Evolutionary conservation across 352 stramenopile genomes (phyloP), one percentile per base, ranked within the genome.

Genomic region (Phytopythium mirpurense): DNA sequence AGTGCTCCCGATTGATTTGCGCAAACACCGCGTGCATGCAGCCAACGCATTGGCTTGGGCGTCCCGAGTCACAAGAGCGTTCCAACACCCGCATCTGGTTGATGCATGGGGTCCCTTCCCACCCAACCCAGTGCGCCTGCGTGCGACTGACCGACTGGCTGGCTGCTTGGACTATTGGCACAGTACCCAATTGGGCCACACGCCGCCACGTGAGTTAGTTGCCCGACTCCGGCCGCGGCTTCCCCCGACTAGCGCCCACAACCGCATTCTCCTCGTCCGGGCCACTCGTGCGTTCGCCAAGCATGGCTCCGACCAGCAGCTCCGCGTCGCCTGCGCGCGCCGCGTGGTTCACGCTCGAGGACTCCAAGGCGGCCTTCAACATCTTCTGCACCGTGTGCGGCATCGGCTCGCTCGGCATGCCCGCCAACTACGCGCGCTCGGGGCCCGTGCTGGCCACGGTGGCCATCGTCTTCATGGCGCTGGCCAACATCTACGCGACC

Each of bases 331-430:
- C 53, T 11, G n/a, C 53, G 19, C 53, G 43, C 53, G 45, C 53
- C 11, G 32, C 53, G 18, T 44, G 47, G 42, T 59, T 74, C 15
- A 74, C 67, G n/a, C 43, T 72, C 14, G 67, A 74, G 58, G 67
- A 74, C 62, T 60, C 63, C 60, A 74, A 72, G 45, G 61, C 56
- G 18, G 60, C 56, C 51, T 66, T 66, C 59, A 66, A 66, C 49
- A 66, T 66, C 29, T 57, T 66, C 48, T 74, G 67, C 56, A 65
- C 57, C 43, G 67, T 66, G 48, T 66, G 60, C 49, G 59, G 59
- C 27, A 66, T 66, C 56, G 70, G 70, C 12, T 75, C 71, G 51
- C 67, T 82, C 26, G 69, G 68, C 27, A 77, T 82, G 56, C 68
- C 71, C 18, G 65, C 60, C 46, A 82, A 75, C 56, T 82, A 73